Evolutionary conservation across 352 stramenopile species (phyloP), one percentile per base, ranked within the genome.

Genomic region (Phytophthora tentaculata): DNA sequence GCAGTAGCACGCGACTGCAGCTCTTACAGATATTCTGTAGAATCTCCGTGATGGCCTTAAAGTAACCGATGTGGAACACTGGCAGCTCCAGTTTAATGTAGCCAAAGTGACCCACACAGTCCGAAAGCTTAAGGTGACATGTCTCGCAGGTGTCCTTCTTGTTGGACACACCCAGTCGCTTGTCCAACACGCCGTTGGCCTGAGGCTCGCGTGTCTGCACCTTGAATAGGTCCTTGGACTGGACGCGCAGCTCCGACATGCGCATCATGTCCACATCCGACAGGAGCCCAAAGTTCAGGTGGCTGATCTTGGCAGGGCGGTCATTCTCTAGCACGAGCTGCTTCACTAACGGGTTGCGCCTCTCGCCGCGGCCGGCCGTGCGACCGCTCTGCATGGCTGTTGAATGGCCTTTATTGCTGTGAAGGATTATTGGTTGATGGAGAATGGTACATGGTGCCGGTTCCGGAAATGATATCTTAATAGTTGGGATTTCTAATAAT

Each of bases 41-140:
- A 17, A 99, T 92, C 55, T 97, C 92, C 13, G 99, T 91, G 51
- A 97, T 99, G 66, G 98, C 95, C 65, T 99, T 99, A 72, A 99
- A 98, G 77, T 99, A 99, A 5, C 98, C 98, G 78, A 99, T 99
- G 83, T 99, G 98, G 77, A 99, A 99, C 58, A 99, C 97, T 0
- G 98, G 98, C 32, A 99, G 88, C 67, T 97, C 94, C 32, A 99
- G 78, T 56, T 97, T 90, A 74, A 99, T 99, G 84, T 99, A 98
- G 19, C 98, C 98, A 84, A 98, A 99, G 75, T 99, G 97, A 16
- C 98, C 98, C 6, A 98, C 95, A 73, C 97, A 99, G 74, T 99
- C 97, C 13, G 91, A 81, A 23, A 99, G 75, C 55, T 98, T 98
- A 43, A 97, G 59, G 56, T 94, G 77, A 52, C 88, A 96, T 16